phyloP scores from a whole-genome alignment of 169 alveolate genomes.

The Plasmodium vinckei region DNA sequence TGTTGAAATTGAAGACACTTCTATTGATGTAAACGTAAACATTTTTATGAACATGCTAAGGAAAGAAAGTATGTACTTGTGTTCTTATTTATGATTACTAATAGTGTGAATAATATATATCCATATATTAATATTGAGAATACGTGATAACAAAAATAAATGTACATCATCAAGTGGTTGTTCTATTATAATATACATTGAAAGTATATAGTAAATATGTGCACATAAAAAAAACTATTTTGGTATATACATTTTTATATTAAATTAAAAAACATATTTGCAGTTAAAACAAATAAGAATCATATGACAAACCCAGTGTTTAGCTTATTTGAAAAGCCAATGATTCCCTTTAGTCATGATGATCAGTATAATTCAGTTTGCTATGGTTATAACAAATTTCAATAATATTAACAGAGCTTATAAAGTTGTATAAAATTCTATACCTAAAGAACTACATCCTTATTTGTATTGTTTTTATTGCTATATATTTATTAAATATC shows the following conservation, averaged over 20 bases:
- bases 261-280: neutral
- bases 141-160: neutral
- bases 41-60: constrained; percentile 44
- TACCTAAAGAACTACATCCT: neutral
- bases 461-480: constrained; percentile 11
- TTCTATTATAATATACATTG: too few relatives aligned
- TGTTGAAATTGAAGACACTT: constrained; percentile 73
- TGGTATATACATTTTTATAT: too few relatives aligned
- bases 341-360: constrained; percentile 34
- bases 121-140: neutral
- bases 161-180: neutral
- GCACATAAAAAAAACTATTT: too few relatives aligned
- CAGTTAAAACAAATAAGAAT: constrained; percentile 41
- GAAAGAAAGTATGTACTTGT: constrained; percentile 44
- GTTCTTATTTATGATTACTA: neutral
- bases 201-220: too few relatives aligned
- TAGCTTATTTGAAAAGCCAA: constrained; percentile 64
- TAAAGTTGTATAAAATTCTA: neutral
- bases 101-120: neutral
- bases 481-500: neutral
- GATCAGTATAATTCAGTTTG: constrained; percentile 58
- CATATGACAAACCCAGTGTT: constrained; percentile 54
- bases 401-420: neutral
- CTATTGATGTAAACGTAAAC: constrained; percentile 58
- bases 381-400: constrained; percentile 33